Evolutionary conservation across 495 filamentous ascomycete species (phyloP).

Genomic region (Mycothermus thermophilus): DNA sequence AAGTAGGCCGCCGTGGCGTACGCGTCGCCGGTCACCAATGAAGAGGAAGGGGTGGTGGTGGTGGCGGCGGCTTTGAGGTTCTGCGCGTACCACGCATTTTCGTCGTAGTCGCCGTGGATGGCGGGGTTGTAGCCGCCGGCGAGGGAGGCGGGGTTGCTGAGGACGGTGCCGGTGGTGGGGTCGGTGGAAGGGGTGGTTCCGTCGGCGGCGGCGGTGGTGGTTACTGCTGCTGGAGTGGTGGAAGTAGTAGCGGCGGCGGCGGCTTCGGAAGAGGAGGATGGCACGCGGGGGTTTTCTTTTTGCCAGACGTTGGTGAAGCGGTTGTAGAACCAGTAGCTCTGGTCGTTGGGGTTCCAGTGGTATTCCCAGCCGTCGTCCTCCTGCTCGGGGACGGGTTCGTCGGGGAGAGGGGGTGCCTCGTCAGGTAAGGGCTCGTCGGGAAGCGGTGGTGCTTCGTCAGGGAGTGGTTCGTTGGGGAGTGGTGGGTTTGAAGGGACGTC

Average conservation of each 20-base stretch:
- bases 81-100: constrained; percentile 80
- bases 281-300: constrained; percentile 82
- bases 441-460: constrained; percentile 12
- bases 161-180: constrained; percentile 6
- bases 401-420: constrained; percentile 23
- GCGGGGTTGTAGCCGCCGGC: constrained; percentile 82
- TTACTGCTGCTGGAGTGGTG: constrained; percentile 12
- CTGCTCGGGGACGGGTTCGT: constrained; percentile 24
- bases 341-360: constrained; percentile 59
- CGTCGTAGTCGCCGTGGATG: constrained; percentile 92
- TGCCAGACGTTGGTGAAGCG: constrained; percentile 60
- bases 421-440: constrained; percentile 18
- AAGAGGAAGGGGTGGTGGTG: constrained; percentile 26
- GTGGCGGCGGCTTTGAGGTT: constrained; percentile 11
- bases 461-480: constrained; percentile 7
- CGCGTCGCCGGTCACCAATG: constrained; percentile 36
- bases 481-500: background rate
- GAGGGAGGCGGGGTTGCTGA: constrained; percentile 18
- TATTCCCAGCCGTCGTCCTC: constrained; percentile 80
- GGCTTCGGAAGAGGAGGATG: constrained; percentile 22
- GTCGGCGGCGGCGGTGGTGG: constrained; percentile 16
- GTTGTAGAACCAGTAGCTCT: constrained; percentile 84
- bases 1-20: constrained; percentile 64
- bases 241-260: constrained; percentile 12
- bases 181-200: constrained; percentile 12